Evolutionary conservation across 2,329 filamentous ascomycete species (phyloP), one percentile per base, ranked within the genome.

Genomic region (Stenocarpella maydis): DNA sequence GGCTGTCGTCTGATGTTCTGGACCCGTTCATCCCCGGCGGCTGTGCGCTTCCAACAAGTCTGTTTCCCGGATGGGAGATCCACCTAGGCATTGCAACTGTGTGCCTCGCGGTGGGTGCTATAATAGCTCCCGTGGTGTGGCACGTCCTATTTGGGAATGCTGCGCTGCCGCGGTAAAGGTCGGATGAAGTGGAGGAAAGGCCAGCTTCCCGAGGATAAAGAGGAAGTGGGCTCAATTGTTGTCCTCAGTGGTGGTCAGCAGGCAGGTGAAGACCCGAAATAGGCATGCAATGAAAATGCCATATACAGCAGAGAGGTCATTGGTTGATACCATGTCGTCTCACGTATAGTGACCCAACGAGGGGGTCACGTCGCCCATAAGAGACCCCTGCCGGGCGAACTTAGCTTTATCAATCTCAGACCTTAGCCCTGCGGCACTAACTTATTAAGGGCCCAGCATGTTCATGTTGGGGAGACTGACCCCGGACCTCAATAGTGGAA

Each of bases 301-400:
- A 31, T n/a, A 47, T 1, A 34, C n/a, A n/a, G n/a, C n/a, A n/a
- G n/a, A n/a, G 26, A 34, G 34, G 26, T 31, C 24, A 61, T 61
- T 61, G 55, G 41, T 47, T 61, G 55, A 61, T 47, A 47, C 55
- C 55, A 47, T 61, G 26, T 61, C 58, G 58, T 61, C 58, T 61
- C 58, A 61, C 58, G 26, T 61, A 61, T 47, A 61, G 47, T 47
- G 41, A 45, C 28, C 28, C 26, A 28, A 21, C 58, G 19, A 34
- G 58, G 58, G 55, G 55, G n/a, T n/a, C 55, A 34, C 41, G 55
- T 34, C 55, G 47, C 41, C 41, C n/a, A n/a, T n/a, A 21, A 47
- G 41, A 49, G n/a, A 61, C 41, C 58, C 58, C 58, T 61, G 58
- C 39, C 41, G 5, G 17, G 19, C 58, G 41, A 61, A 49, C 58